Percentiles rank a stretch among this genome's conserved stretches.
phyloP scores from a whole-genome alignment of 208 protist species.

The Angomonas ambiguus region DNA sequence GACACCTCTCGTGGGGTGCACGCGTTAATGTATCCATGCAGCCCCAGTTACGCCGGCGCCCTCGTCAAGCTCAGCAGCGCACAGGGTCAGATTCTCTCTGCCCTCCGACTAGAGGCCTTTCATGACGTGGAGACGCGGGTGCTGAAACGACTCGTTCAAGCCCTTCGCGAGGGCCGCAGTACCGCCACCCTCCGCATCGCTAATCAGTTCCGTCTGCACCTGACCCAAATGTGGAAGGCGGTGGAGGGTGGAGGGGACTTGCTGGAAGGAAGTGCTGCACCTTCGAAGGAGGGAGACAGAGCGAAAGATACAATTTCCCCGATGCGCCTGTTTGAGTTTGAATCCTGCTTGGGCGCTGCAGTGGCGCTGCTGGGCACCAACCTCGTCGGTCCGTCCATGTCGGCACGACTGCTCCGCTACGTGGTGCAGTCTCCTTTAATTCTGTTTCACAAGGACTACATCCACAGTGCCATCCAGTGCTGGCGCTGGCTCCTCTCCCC shows the following conservation, averaged over 20 bases:
- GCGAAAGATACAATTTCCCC: neutral
- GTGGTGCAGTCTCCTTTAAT: conserved; percentile 65
- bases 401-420: conserved; percentile 47
- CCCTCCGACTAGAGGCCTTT: conserved; percentile 25
- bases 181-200: neutral
- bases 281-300: neutral
- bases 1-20: conserved; percentile 16
- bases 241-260: neutral
- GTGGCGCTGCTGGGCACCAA: conserved; percentile 44
- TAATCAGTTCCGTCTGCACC: neutral
- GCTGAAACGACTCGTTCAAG: conserved; percentile 27
- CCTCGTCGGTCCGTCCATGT: conserved; percentile 21
- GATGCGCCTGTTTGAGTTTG: conserved; percentile 21
- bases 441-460: conserved; percentile 44
- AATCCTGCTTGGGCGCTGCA: conserved; percentile 33
- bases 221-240: neutral
- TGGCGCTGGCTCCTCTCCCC: conserved; percentile 72
- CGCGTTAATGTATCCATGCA: conserved; percentile 16
- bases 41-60: conserved; percentile 45
- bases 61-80: conserved; percentile 56
- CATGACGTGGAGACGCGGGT: conserved; percentile 30
- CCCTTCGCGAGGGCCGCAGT: conserved; percentile 20
- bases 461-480: conserved; percentile 47
- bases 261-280: neutral
- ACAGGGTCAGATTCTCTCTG: conserved; percentile 53